These are phyloP conservation scores for Cadophora sp. DNA, from an alignment of 2,329 filamentous ascomycete species.

Conservation along the genomic window DNA sequence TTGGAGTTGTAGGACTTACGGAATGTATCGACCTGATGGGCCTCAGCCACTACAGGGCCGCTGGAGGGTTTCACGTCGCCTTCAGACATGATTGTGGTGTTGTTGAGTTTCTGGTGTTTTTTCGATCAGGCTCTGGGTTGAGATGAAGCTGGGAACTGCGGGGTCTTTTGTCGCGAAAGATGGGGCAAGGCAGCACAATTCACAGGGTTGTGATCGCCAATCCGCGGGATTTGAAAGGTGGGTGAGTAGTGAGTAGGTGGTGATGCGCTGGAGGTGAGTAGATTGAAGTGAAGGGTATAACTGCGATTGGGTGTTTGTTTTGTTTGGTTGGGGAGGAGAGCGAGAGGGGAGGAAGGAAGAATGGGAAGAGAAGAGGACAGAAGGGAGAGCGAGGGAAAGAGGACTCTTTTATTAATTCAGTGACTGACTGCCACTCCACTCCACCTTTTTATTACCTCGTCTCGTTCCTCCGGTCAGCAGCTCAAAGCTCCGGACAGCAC, in stretches of 20 bases:
- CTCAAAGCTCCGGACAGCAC: background rate
- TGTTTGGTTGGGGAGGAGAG: slow-evolving; percentile 1
- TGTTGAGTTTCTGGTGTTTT: slow-evolving; percentile 12
- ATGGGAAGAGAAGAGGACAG: slow-evolving; percentile 1
- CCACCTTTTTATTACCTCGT: background rate
- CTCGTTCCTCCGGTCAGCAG: background rate
- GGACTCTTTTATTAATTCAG: slow-evolving; percentile 13
- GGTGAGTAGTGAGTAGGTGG: background rate
- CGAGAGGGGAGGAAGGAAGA: background rate
- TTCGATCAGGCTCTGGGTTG: background rate
- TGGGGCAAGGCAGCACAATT: slow-evolving; percentile 4
- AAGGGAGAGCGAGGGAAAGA: slow-evolving; percentile 10
- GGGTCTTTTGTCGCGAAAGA: slow-evolving; percentile 20
- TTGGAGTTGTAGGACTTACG: slow-evolving; percentile 55
- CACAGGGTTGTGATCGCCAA: slow-evolving; percentile 21
- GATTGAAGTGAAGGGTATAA: background rate
- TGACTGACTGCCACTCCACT: background rate
- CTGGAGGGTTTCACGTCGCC: slow-evolving; percentile 49
- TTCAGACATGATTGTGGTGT: slow-evolving; percentile 52
- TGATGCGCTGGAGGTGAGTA: background rate
- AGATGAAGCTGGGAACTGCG: slow-evolving; percentile 10
- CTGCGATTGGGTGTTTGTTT: background rate
- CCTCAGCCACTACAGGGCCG: slow-evolving; percentile 72
- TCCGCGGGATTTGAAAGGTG: background rate
- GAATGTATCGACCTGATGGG: slow-evolving; percentile 78